A percentile compares a stretch with the other conserved stretches of the same genome.
Evolutionary conservation across 164 flowering plant species (phyloP).

Genomic region (Warburgia ugandensis): DNA sequence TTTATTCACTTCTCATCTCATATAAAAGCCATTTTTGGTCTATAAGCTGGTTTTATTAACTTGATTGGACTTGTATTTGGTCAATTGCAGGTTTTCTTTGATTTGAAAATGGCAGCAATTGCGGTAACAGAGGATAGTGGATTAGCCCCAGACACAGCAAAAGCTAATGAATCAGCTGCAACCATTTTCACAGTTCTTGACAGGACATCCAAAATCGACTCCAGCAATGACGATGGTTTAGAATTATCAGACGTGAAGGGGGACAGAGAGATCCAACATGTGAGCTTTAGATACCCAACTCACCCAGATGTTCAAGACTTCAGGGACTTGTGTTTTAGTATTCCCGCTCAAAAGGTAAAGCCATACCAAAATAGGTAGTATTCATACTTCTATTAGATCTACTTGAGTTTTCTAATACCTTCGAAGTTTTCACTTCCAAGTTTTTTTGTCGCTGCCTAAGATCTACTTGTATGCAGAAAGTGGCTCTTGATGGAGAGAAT

Average conservation of each 20-base stretch:
- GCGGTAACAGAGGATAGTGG: slow-evolving; percentile 40
- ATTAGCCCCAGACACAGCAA: slow-evolving; percentile 32
- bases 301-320: slow-evolving; percentile 41
- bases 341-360: slow-evolving; percentile 46
- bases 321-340: slow-evolving; percentile 31
- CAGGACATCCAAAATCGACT: slow-evolving; percentile 33
- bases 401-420: too few species aligned
- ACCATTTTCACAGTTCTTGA: slow-evolving; percentile 44
- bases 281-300: slow-evolving; percentile 45
- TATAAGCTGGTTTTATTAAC: neutral
- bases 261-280: slow-evolving; percentile 33
- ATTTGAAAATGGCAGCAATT: slow-evolving; percentile 40
- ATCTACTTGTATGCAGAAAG: slow-evolving; percentile 38
- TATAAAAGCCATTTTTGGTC: neutral
- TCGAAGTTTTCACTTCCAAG: neutral
- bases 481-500: slow-evolving; percentile 77
- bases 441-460: neutral
- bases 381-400: too few species aligned
- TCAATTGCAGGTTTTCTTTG: slow-evolving; percentile 53
- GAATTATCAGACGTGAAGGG: slow-evolving; percentile 32
- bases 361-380: too few species aligned
- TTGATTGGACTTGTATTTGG: neutral
- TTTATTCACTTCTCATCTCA: too few species aligned
- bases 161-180: slow-evolving; percentile 35
- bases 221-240: slow-evolving; percentile 34